These are phyloP conservation scores for Paraurostyla sp. DNA, from an alignment of 73 alveolate genomes.

Conservation along the genomic window DNA sequence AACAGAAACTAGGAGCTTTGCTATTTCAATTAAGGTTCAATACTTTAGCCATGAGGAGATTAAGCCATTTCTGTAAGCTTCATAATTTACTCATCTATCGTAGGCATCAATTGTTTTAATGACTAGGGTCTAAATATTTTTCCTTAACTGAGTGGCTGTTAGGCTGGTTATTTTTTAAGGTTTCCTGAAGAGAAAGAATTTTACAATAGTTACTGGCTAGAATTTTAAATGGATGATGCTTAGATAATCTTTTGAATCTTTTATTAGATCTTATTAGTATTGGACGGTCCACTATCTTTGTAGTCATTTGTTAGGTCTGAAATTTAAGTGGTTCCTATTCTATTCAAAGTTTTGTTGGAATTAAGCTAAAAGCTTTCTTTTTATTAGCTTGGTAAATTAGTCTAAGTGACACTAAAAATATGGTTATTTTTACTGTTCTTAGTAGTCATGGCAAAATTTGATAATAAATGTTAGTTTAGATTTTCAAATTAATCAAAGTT, in stretches of 20 bases:
- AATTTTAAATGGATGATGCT: background rate
- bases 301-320: background rate
- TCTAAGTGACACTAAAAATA: background rate
- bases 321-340: background rate
- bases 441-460: constrained; percentile 1
- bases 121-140: constrained; percentile 33
- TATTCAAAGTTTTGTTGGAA: background rate
- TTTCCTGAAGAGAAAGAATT: constrained; percentile 14
- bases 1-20: background rate
- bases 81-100: constrained; percentile 36
- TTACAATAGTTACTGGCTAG: background rate
- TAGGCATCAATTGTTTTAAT: constrained; percentile 16
- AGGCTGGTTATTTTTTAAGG: background rate
- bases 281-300: background rate
- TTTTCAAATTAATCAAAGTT: constrained; percentile 14
- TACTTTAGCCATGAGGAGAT: no score
- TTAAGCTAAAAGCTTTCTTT: constrained; percentile 23
- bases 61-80: constrained; percentile 27
- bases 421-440: constrained; percentile 1
- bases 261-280: constrained; percentile 1
- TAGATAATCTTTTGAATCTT: constrained; percentile 4
- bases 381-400: background rate
- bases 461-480: background rate
- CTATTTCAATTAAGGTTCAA: background rate
- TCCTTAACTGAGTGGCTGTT: background rate